Evolutionary conservation across 768 basidiomycete genomes (phyloP).

Genomic region (Crepidotus variabilis): DNA sequence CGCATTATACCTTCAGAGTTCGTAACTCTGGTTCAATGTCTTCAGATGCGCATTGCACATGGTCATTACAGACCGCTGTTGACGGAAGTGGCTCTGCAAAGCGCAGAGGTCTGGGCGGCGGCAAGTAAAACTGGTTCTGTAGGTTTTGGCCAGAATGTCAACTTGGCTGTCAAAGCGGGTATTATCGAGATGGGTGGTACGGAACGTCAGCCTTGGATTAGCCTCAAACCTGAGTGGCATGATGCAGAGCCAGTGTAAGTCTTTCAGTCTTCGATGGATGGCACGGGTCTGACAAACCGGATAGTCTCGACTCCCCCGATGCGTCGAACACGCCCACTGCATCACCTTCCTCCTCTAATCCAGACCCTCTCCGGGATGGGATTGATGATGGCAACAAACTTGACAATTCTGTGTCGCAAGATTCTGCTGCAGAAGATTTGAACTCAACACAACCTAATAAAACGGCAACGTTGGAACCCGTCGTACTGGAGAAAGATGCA

Average conservation of each 20-base stretch:
- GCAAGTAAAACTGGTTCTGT: neutral
- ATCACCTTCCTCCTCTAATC: too few relatives aligned
- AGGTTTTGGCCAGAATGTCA: slow-evolving; percentile 35
- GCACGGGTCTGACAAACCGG: too few relatives aligned
- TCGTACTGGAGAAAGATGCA: too few relatives aligned
- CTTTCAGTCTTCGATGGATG: neutral
- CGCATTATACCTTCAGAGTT: neutral
- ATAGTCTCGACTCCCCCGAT: too few relatives aligned
- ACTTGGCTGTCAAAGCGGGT: slow-evolving; percentile 30
- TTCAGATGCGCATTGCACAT: neutral
- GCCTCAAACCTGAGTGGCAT: slow-evolving; percentile 26
- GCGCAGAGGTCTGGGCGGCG: neutral
- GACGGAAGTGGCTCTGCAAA: neutral
- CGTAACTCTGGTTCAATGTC: neutral
- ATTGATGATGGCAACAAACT: too few relatives aligned
- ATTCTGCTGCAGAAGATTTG: too few relatives aligned
- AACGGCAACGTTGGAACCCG: too few relatives aligned
- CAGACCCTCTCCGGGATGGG: too few relatives aligned
- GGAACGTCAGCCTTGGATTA: slow-evolving; percentile 34
- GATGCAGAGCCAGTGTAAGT: slow-evolving; percentile 9
- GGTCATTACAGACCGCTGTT: neutral
- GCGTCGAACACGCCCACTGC: too few relatives aligned
- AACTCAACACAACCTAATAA: too few relatives aligned
- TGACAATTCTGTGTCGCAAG: too few relatives aligned
- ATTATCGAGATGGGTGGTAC: slow-evolving; percentile 37